A percentile compares a stretch with the other conserved stretches of the same genome.
These are phyloP conservation scores for Lodderomyces metapsilosis DNA, from an alignment of 1,139 yeast genomes.

Conservation along the genomic window DNA sequence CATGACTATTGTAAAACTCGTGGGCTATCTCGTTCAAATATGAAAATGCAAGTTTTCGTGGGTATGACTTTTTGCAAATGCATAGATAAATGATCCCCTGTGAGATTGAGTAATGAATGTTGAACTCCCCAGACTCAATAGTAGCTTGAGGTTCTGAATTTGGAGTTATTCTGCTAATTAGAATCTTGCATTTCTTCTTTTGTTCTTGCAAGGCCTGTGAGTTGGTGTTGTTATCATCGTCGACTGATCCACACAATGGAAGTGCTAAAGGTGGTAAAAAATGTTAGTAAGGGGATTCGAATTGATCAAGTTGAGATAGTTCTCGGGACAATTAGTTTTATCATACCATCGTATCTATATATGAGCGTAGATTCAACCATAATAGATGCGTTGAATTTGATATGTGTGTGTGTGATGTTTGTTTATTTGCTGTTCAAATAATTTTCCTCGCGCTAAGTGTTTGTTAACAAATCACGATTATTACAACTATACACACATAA, in stretches of 20 bases:
- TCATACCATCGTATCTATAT: slow-evolving; percentile 70
- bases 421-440: background rate
- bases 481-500: too few species aligned
- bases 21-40: slow-evolving; percentile 77
- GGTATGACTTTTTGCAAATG: slow-evolving; percentile 75
- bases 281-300: background rate
- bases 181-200: slow-evolving; percentile 79
- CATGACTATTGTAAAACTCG: slow-evolving; percentile 82
- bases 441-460: background rate
- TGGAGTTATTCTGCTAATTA: slow-evolving; percentile 74
- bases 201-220: slow-evolving; percentile 58
- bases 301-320: too few species aligned
- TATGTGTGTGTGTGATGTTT: background rate
- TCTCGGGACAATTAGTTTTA: background rate
- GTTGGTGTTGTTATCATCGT: slow-evolving; percentile 57
- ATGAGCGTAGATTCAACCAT: slow-evolving; percentile 75
- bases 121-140: slow-evolving; percentile 71
- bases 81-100: slow-evolving; percentile 71
- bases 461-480: too few species aligned
- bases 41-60: slow-evolving; percentile 85
- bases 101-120: slow-evolving; percentile 70
- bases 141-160: slow-evolving; percentile 85
- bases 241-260: slow-evolving; percentile 92
- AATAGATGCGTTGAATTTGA: background rate
- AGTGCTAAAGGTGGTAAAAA: slow-evolving; percentile 50